Evolutionary conservation across 768 basidiomycete genomes (phyloP), one percentile per base, ranked within the genome.

Genomic region (Crassisporium funariophilum): DNA sequence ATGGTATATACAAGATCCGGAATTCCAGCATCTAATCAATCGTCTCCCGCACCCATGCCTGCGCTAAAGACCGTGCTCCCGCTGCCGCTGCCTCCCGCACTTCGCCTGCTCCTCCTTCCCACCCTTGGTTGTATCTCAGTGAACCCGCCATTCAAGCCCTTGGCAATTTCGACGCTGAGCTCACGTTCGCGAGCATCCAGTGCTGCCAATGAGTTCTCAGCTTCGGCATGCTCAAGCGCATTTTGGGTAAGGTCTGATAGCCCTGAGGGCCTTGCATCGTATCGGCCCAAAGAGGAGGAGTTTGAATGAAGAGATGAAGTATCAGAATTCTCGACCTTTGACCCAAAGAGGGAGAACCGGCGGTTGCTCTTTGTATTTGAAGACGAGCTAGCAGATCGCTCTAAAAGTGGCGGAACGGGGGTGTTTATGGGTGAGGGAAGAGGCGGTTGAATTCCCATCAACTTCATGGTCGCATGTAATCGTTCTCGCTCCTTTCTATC

Each of bases 61-160:
- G 89, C 89, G 62, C 90, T 91, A 84, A 86, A 92, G 21, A 92
- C 86, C 1, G 90, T 92, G 64, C 87, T 88, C 8, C 79, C 83
- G 54, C 82, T 84, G 9, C 79, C 83, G 54, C 82, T 84, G 27
- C 84, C 86, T 29, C 82, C 79, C 17, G 63, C 76, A 51, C 83
- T 85, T 49, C 77, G 73, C 38, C 77, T 69, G 44, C 81, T 81
- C 51, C 83, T 76, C 60, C 86, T 75, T 47, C 84, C 78, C 34
- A 72, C 71, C 37, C 79, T 73, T 25, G 72, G 71, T 13, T 72
- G 68, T 43, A 90, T 79, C 60, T 94, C 91, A 1, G 92, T 93
- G 64, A 90, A 92, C 12, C 90, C 89, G 33, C 87, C 74, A 19
- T 72, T 67, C 2, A 72, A 74, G 1, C 92, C 93, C 56, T 83